These are phyloP conservation scores for Calycina marina DNA, from an alignment of 2,329 filamentous ascomycete genomes.

Conservation along the genomic window DNA sequence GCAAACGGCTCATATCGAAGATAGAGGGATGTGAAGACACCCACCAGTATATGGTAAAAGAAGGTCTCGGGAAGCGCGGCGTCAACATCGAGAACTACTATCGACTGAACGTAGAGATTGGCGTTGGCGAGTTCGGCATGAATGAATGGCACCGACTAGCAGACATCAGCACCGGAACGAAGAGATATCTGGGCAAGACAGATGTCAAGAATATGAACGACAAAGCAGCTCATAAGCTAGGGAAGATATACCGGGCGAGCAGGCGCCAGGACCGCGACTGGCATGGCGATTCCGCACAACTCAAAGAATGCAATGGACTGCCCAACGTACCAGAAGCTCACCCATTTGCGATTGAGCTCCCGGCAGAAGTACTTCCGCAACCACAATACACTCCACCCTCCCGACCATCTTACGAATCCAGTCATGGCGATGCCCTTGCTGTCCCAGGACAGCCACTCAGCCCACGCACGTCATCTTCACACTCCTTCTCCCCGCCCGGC, in stretches of 20 bases:
- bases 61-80: constrained; percentile 60
- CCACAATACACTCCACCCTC: constrained; percentile 14
- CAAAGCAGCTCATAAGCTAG: constrained; percentile 64
- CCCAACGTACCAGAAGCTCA: constrained; percentile 25
- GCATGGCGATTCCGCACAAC: constrained; percentile 5
- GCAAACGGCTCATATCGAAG: constrained; percentile 70
- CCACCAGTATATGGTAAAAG: constrained; percentile 71
- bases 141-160: constrained; percentile 94
- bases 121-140: constrained; percentile 95
- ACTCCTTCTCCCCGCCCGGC: constrained; percentile 9
- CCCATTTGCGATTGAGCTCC: constrained; percentile 36
- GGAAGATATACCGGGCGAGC: constrained; percentile 68
- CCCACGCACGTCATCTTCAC: constrained; percentile 22
- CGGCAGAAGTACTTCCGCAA: constrained; percentile 30
- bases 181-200: constrained; percentile 61
- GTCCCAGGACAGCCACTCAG: constrained; percentile 21
- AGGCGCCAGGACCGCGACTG: constrained; percentile 11
- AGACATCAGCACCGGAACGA: constrained; percentile 86
- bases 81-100: constrained; percentile 88
- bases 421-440: constrained; percentile 17
- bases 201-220: constrained; percentile 66
- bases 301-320: constrained; percentile 3
- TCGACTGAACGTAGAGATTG: constrained; percentile 90
- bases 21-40: constrained; percentile 92
- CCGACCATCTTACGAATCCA: constrained; percentile 22